These are phyloP conservation scores for Podaxis pistillaris DNA, from an alignment of 768 basidiomycete genomes.

Conservation along the genomic window DNA sequence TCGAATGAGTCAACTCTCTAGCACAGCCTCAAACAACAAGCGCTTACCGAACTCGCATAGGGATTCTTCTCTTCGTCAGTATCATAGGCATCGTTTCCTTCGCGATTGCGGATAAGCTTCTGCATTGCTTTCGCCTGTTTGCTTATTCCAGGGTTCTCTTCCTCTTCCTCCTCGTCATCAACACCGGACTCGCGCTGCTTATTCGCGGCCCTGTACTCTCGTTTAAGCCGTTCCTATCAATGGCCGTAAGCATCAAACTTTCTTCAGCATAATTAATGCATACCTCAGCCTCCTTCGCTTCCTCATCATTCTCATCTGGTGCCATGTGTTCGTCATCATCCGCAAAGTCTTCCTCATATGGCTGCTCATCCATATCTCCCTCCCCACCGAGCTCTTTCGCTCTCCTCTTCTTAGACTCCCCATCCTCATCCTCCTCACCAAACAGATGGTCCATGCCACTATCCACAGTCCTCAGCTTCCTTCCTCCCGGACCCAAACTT, in stretches of 20 bases:
- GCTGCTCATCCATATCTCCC: constrained; percentile 79
- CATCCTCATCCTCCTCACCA: constrained; percentile 64
- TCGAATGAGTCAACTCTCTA: constrained; percentile 5
- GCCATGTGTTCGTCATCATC: constrained; percentile 84
- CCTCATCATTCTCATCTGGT: constrained; percentile 77
- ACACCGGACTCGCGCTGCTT: constrained; percentile 67
- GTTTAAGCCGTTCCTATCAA: constrained; percentile 75
- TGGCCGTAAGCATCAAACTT: constrained; percentile 13
- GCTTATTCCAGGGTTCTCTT: constrained; percentile 54
- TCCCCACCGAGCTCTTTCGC: constrained; percentile 69
- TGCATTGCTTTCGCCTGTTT: constrained; percentile 80
- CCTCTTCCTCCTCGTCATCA: constrained; percentile 79
- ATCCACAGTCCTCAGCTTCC: constrained; percentile 66
- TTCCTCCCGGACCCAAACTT: constrained; percentile 69
- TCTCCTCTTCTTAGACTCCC: constrained; percentile 39
- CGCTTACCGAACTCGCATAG: constrained; percentile 72
- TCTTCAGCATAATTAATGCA: constrained; percentile 18
- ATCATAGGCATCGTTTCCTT: constrained; percentile 81
- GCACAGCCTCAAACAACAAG: background rate
- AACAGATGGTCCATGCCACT: constrained; percentile 60
- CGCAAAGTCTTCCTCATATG: constrained; percentile 81
- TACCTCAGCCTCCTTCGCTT: constrained; percentile 81
- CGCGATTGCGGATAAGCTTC: constrained; percentile 81
- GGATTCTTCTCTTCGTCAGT: constrained; percentile 84
- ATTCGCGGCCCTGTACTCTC: constrained; percentile 77